Percentiles rank a stretch among this genome's conserved stretches.
These are phyloP conservation scores for Myrica gale DNA, from an alignment of 306 rosid genomes.

Conservation along the genomic window DNA sequence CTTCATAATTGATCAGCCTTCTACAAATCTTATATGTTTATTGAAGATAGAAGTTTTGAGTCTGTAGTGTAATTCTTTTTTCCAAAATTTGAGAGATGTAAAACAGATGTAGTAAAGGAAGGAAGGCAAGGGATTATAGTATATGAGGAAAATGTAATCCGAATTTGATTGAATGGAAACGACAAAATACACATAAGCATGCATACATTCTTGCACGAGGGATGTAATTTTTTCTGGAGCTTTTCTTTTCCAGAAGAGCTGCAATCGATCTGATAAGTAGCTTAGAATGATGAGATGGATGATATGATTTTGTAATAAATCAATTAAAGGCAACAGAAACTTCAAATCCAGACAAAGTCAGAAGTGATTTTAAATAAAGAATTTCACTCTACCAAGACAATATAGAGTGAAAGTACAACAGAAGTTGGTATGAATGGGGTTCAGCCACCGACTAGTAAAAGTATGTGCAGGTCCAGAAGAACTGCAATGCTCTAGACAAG, in stretches of 20 bases:
- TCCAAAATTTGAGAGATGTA: constrained; percentile 10
- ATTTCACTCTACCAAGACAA: not conserved
- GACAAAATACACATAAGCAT: not conserved
- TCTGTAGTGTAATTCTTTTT: constrained; percentile 24
- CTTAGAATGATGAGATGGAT: constrained; percentile 17
- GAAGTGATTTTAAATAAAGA: not conserved
- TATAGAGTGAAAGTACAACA: constrained; percentile 13
- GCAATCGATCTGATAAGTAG: constrained; percentile 4
- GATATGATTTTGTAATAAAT: constrained; percentile 8
- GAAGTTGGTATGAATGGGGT: constrained; percentile 9
- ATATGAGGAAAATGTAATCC: constrained; percentile 13
- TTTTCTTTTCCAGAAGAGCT: constrained; percentile 11
- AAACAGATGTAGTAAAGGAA: constrained; percentile 31
- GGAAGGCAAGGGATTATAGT: not conserved
- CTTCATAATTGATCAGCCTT: constrained; percentile 70
- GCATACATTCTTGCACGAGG: constrained; percentile 23
- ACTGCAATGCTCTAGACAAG: constrained; percentile 21
- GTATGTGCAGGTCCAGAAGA: not conserved
- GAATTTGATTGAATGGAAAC: constrained; percentile 27
- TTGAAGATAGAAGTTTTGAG: constrained; percentile 43
- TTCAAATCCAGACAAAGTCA: constrained; percentile 9
- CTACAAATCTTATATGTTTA: constrained; percentile 30
- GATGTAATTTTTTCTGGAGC: constrained; percentile 2
- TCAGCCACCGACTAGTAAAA: constrained; percentile 16
- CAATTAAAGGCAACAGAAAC: not conserved